Evolutionary conservation across 768 basidiomycete species (phyloP).

Genomic region (Calocera viscosa): DNA sequence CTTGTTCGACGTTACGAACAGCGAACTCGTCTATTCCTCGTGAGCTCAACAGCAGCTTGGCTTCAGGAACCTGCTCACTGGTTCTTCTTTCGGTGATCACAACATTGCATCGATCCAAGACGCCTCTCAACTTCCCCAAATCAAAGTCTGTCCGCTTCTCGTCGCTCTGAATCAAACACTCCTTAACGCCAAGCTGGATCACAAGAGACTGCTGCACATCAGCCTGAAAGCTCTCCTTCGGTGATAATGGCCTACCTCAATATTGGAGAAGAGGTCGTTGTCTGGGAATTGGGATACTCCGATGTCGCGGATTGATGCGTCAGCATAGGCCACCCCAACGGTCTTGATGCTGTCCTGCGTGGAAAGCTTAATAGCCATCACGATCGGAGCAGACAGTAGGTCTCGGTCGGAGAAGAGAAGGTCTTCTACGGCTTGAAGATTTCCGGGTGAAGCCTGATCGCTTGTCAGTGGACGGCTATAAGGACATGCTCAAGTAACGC

Average conservation of each 20-base stretch:
- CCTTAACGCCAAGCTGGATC: slow-evolving; percentile 95
- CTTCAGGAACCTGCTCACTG: slow-evolving; percentile 41
- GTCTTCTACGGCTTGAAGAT: slow-evolving; percentile 62
- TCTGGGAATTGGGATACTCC: slow-evolving; percentile 88
- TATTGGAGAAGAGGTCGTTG: slow-evolving; percentile 90
- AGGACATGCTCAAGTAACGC: slow-evolving; percentile 15
- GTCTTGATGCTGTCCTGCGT: slow-evolving; percentile 50
- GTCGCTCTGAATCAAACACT: slow-evolving; percentile 63
- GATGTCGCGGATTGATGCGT: slow-evolving; percentile 70
- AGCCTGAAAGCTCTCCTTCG: not conserved
- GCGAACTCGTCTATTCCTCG: slow-evolving; percentile 88
- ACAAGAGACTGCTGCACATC: slow-evolving; percentile 56
- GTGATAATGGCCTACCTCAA: slow-evolving; percentile 47
- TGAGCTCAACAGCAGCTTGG: too few species aligned
- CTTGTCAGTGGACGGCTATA: not conserved
- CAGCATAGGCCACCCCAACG: slow-evolving; percentile 83
- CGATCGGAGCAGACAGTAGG: slow-evolving; percentile 69
- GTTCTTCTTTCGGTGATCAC: slow-evolving; percentile 84
- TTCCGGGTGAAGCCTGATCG: slow-evolving; percentile 56
- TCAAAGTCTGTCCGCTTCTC: slow-evolving; percentile 51
- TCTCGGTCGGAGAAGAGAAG: slow-evolving; percentile 74
- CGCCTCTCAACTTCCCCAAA: slow-evolving; percentile 67
- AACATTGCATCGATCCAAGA: slow-evolving; percentile 81
- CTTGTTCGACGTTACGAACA: slow-evolving; percentile 64
- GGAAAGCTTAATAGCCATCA: slow-evolving; percentile 70